These are phyloP conservation scores for Elaeis guineensis DNA, from an alignment of 176 grass and related monocot genomes.

Conservation along the genomic window DNA sequence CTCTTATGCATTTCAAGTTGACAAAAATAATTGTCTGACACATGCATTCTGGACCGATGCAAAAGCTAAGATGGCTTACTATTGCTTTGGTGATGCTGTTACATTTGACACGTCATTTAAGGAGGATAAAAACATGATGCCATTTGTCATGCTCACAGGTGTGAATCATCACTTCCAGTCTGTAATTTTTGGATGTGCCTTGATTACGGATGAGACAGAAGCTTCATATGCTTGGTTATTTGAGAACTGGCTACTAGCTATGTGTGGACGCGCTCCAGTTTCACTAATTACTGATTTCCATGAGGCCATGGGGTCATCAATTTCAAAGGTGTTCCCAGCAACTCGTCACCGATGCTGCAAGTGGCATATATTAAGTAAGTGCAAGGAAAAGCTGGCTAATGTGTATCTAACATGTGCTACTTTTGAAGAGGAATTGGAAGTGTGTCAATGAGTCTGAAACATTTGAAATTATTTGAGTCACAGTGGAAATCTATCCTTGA, in stretches of 20 bases:
- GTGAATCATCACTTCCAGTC: conserved; percentile 55
- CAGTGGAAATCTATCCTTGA: conserved; percentile 37
- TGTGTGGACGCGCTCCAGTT: conserved; percentile 35
- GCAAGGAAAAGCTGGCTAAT: conserved; percentile 32
- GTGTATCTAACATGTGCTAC: conserved; percentile 29
- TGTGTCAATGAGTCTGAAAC: conserved; percentile 33
- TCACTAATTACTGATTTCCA: conserved; percentile 38
- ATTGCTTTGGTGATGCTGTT: conserved; percentile 60
- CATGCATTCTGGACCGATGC: conserved; percentile 58
- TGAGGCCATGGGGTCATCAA: conserved; percentile 29
- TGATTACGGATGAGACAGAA: conserved; percentile 40
- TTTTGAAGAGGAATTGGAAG: conserved; percentile 35
- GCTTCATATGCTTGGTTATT: conserved; percentile 50
- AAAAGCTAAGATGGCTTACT: conserved; percentile 46
- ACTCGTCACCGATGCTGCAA: conserved; percentile 42
- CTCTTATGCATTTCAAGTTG: conserved; percentile 55
- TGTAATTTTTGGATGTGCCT: conserved; percentile 47
- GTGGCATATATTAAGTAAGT: conserved; percentile 38
- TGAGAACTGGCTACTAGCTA: conserved; percentile 43
- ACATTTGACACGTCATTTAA: conserved; percentile 48
- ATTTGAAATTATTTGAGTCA: conserved; percentile 44
- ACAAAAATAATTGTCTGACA: conserved; percentile 56
- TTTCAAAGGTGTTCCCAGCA: conserved; percentile 43
- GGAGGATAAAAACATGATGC: conserved; percentile 41
- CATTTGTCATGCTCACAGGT: conserved; percentile 46